Percentiles rank a stretch among this genome's conserved stretches.
These are phyloP conservation scores for Acanthamoeba healyi DNA, from an alignment of 208 protist species.

Conservation along the genomic window DNA sequence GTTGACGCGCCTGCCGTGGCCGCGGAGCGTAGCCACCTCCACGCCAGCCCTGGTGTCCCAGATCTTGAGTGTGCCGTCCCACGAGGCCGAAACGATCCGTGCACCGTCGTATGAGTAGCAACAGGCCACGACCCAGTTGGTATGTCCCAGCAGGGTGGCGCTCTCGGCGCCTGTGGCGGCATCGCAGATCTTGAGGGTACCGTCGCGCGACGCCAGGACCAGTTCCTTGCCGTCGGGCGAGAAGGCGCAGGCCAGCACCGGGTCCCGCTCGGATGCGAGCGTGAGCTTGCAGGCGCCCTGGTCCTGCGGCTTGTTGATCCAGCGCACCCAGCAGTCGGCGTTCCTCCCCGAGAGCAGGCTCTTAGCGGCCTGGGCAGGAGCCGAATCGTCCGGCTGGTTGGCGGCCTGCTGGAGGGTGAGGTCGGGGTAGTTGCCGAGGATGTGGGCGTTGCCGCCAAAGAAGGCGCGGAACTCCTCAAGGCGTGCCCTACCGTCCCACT, in stretches of 20 bases:
- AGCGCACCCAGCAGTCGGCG: slow-evolving; percentile 77
- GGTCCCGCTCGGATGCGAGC: slow-evolving; percentile 52
- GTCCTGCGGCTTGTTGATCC: slow-evolving; percentile 82
- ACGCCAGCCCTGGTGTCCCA: slow-evolving; percentile 80
- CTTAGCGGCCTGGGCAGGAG: slow-evolving; percentile 1
- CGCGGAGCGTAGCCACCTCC: slow-evolving; percentile 70
- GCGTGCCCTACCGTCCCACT: neutral
- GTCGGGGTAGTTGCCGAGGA: slow-evolving; percentile 72
- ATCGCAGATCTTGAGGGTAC: slow-evolving; percentile 71
- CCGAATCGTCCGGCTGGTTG: slow-evolving; percentile 81
- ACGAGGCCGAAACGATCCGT: slow-evolving; percentile 72
- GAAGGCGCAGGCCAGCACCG: slow-evolving; percentile 66
- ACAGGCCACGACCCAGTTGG: slow-evolving; percentile 75
- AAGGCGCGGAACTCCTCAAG: slow-evolving; percentile 82
- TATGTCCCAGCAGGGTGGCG: slow-evolving; percentile 77
- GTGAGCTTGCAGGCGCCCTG: slow-evolving; percentile 76
- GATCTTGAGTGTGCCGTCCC: slow-evolving; percentile 72
- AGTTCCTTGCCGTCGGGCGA: slow-evolving; percentile 82
- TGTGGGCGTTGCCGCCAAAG: slow-evolving; percentile 66
- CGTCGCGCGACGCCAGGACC: slow-evolving; percentile 77
- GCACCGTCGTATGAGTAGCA: slow-evolving; percentile 9
- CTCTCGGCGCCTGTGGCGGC: slow-evolving; percentile 70
- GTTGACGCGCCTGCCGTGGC: slow-evolving; percentile 76
- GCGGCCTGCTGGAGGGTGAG: slow-evolving; percentile 83
- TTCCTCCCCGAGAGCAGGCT: neutral